Evolutionary conservation across 768 basidiomycete genomes (phyloP).

Genomic region (Coprinopsis marcescibilis): DNA sequence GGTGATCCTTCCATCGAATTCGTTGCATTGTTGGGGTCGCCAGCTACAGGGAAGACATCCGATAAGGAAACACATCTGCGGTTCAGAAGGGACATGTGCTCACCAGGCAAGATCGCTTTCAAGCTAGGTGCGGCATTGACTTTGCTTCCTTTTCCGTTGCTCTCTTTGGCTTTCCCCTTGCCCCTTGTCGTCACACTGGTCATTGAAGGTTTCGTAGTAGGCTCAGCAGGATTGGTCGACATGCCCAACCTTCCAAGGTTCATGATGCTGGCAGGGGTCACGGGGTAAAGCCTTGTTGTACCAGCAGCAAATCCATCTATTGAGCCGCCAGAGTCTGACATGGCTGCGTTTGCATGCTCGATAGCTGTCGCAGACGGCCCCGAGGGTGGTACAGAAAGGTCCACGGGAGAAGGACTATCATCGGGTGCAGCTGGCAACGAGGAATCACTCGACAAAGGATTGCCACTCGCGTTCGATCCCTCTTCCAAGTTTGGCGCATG

Average conservation of each 20-base stretch:
- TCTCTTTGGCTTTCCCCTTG: conserved; percentile 14
- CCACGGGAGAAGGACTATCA: conserved; percentile 83
- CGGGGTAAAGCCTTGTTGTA: conserved; percentile 46
- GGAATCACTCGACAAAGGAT: conserved; percentile 2
- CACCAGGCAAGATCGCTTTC: conserved; percentile 72
- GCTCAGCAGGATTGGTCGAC: conserved; percentile 16
- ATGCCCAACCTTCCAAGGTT: conserved; percentile 67
- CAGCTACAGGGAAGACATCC: conserved; percentile 14
- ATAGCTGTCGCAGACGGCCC: conserved; percentile 34
- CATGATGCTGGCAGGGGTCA: conserved; percentile 91
- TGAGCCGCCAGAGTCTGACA: background rate
- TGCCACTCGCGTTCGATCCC: background rate
- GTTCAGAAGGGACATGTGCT: conserved; percentile 5
- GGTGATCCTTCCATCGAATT: background rate
- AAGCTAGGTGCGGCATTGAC: too few relatives aligned
- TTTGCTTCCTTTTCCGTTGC: conserved; percentile 22
- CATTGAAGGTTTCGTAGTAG: background rate
- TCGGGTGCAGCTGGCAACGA: conserved; percentile 13
- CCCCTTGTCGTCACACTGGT: conserved; percentile 3
- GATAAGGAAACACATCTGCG: too few relatives aligned
- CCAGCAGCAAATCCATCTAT: conserved; percentile 1
- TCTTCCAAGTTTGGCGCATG: background rate
- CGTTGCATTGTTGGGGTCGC: conserved; percentile 5
- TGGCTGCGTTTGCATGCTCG: background rate
- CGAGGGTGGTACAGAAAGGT: conserved; percentile 85